These are phyloP conservation scores for Lachancea sp. DNA, from an alignment of 805 yeast genomes.

Conservation along the genomic window DNA sequence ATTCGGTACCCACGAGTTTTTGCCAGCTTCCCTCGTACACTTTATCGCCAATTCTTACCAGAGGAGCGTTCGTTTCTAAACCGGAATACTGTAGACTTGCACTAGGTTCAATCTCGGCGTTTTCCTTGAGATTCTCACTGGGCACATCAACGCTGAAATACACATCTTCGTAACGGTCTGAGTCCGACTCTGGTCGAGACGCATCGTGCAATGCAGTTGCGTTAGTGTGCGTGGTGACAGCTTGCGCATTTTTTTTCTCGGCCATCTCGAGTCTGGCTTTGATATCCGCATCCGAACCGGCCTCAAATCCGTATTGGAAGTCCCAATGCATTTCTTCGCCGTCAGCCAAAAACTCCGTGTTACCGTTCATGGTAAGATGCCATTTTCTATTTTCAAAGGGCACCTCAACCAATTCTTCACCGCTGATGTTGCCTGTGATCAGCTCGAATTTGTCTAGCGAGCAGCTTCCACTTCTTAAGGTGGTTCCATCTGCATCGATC, in stretches of 20 bases:
- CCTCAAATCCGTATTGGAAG: conserved; percentile 69
- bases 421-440: conserved; percentile 15
- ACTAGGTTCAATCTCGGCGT: conserved; percentile 32
- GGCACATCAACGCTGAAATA: conserved; percentile 52
- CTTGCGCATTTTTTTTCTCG: conserved; percentile 11
- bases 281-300: conserved; percentile 86
- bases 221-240: conserved; percentile 2
- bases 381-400: conserved; percentile 39
- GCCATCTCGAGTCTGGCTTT: conserved; percentile 39
- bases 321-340: conserved; percentile 97
- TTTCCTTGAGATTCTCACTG: conserved; percentile 28
- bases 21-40: conserved; percentile 74
- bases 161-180: conserved; percentile 38
- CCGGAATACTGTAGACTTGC: conserved; percentile 51
- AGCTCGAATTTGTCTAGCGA: conserved; percentile 61
- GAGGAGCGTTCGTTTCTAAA: conserved; percentile 46
- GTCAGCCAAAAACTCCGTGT: conserved; percentile 55
- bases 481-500: conserved; percentile 41
- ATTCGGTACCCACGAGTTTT: conserved; percentile 70
- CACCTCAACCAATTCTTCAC: conserved; percentile 13
- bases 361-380: conserved; percentile 64
- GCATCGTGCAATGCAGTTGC: conserved; percentile 6
- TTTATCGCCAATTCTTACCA: conserved; percentile 50
- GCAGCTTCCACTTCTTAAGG: conserved; percentile 74
- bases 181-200: conserved; percentile 22